phyloP scores from a whole-genome alignment of 352 stramenopile species.

The Pythium coloratum region DNA sequence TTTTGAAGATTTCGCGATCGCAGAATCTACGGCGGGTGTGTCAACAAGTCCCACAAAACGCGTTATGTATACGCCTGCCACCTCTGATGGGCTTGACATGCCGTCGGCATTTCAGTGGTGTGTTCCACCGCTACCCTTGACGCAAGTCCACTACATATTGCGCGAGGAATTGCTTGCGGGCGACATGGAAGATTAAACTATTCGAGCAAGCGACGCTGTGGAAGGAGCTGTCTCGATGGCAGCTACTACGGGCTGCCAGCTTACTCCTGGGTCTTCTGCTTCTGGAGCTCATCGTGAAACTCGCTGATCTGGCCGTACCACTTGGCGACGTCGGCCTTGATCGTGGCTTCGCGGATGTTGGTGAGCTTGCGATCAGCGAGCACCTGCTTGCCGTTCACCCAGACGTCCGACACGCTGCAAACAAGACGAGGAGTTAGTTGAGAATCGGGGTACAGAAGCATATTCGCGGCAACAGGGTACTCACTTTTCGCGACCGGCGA shows the following conservation, averaged over 20 bases:
- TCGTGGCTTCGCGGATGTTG: constrained; percentile 63
- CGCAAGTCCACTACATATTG: constrained; percentile 14
- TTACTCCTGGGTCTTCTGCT: constrained; percentile 37
- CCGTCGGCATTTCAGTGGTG: constrained; percentile 12
- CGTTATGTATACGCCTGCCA: background rate
- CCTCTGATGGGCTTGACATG: background rate
- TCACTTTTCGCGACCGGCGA: constrained; percentile 71
- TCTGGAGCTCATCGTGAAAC: constrained; percentile 50
- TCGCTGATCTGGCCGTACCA: constrained; percentile 60
- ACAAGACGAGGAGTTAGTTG: constrained; percentile 3
- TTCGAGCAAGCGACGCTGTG: background rate
- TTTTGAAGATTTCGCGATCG: background rate
- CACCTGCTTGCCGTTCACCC: constrained; percentile 85
- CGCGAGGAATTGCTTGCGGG: background rate
- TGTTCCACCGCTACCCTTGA: constrained; percentile 4
- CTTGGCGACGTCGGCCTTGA: constrained; percentile 62
- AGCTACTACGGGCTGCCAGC: background rate
- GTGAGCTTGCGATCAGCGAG: constrained; percentile 67
- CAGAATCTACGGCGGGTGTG: background rate
- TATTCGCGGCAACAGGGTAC: constrained; percentile 15
- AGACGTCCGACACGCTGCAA: constrained; percentile 85
- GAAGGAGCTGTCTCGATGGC: background rate
- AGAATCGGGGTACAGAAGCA: background rate
- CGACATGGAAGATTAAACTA: background rate
- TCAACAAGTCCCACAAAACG: background rate